Conservation (phyloP, 2,329 filamentous ascomycete genomes). For the Fusarium secorum region DNA sequence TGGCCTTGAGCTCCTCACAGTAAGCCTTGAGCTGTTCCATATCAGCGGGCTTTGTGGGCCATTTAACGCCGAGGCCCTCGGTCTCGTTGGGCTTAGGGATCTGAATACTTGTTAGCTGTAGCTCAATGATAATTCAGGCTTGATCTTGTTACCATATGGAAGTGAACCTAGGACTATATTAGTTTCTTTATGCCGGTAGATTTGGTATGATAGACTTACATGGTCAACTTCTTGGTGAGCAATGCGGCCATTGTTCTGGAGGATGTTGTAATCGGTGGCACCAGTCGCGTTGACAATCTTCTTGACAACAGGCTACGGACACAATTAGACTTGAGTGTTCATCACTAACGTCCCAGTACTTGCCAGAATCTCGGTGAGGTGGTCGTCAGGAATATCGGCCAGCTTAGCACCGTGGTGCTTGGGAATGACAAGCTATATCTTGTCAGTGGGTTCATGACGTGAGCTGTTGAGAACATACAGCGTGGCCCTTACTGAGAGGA, state of each 20-base stretch:
- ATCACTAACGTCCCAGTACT: constrained; percentile 29
- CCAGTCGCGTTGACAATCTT: constrained; percentile 82
- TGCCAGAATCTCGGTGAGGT: constrained; percentile 82
- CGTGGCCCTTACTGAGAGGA: constrained; percentile 86
- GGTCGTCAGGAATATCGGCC: constrained; percentile 89
- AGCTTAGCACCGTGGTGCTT: constrained; percentile 95
- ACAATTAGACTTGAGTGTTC: neutral
- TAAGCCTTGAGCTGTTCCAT: constrained; percentile 85
- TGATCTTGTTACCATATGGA: constrained; percentile 76
- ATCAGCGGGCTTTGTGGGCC: constrained; percentile 78
- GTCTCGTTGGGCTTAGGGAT: constrained; percentile 91
- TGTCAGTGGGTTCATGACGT: constrained; percentile 6
- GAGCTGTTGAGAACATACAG: constrained; percentile 63
- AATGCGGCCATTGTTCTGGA: constrained; percentile 93
- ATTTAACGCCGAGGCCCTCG: constrained; percentile 81
- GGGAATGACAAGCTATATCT: constrained; percentile 84
- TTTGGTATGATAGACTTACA: constrained; percentile 60
- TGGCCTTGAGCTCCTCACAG: constrained; percentile 84
- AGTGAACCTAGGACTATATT: constrained; percentile 72
- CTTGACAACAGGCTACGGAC: constrained; percentile 67
- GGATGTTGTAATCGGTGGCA: constrained; percentile 84
- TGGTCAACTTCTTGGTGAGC: constrained; percentile 95
- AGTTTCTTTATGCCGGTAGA: neutral
- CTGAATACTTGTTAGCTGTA: constrained; percentile 50
- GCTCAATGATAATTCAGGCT: neutral